Evolutionary conservation across 1,139 yeast genomes (phyloP), one percentile per base, ranked within the genome.

Genomic region (Suhomyces anneliseae): DNA sequence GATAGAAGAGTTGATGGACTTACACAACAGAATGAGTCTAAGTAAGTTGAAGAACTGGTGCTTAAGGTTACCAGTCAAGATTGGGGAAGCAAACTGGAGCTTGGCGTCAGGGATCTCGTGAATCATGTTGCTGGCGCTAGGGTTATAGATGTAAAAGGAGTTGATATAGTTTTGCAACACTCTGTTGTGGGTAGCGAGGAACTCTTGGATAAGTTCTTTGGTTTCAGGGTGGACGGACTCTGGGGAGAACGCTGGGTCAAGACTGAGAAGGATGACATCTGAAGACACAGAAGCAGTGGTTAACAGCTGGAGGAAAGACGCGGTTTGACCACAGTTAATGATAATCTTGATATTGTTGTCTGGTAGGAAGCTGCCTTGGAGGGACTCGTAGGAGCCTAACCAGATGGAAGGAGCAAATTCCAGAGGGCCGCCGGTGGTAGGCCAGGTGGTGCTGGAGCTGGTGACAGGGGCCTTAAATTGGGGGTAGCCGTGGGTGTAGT

Each of bases 241-340:
- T 3, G 43, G 31, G 10, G 26, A 62, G 48, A 70, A 70, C 27
- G 62, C 51, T 3, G 77, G 75, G 55, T 75, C 79, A 51, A 74
- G 62, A 47, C 70, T 67, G 39, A 75, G 55, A 32, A 74, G 60
- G 8, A 74, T 62, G 50, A 72, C 66, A 53, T 75, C 78, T 7
- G 76, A 68, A 7, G 76, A 65, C 7, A 74, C 57, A 11, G 65
- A 47, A 26, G 59, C 49, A 7, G 54, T 36, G 19, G 64, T 59
- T 33, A 70, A 51, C n/a, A 56, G 53, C 26, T 54, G 49, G 42
- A 70, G 55, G 49, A 74, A 74, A 31, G 55, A 56, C 45, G 58
- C 53, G 1, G 79, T 73, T 27, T 69, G 60, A 2, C 71, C 67
- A 50, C 79, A 74, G 56, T 73, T 75, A 47, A 75, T 66, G 36